These are phyloP conservation scores for Zasmidium cellare DNA, from an alignment of 2,329 filamentous ascomycete species.

Conservation along the genomic window DNA sequence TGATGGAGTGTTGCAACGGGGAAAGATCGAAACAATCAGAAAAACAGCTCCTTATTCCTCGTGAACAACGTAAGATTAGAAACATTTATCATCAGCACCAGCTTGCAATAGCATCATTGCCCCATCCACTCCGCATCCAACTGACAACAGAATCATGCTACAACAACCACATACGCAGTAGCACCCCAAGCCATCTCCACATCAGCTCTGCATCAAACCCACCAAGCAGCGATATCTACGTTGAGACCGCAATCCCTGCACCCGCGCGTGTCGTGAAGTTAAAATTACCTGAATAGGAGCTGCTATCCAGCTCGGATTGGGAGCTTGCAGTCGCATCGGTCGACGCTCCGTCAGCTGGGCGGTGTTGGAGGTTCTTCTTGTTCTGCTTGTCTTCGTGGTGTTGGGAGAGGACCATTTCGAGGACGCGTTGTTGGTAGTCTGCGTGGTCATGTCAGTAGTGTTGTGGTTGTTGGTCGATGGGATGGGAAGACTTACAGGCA, in stretches of 20 bases:
- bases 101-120: too few relatives aligned
- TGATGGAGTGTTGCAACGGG: too few relatives aligned
- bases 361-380: not conserved
- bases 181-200: not conserved
- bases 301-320: not conserved
- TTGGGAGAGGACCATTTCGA: not conserved
- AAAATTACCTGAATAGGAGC: not conserved
- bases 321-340: not conserved
- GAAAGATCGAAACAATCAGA: too few relatives aligned
- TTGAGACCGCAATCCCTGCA: not conserved
- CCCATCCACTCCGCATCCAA: too few relatives aligned
- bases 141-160: too few relatives aligned
- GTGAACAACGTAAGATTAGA: too few relatives aligned
- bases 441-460: too few relatives aligned
- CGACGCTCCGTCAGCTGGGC: not conserved
- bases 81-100: too few relatives aligned
- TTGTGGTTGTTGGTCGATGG: too few relatives aligned
- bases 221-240: not conserved
- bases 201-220: not conserved
- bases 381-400: not conserved
- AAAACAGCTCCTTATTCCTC: too few relatives aligned
- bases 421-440: not conserved
- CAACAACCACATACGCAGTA: too few relatives aligned
- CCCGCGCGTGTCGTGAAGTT: not conserved
- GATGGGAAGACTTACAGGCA: constrained; percentile 20